A percentile compares a stretch with the other conserved stretches of the same genome.
phyloP scores from a whole-genome alignment of 2,329 filamentous ascomycete species.

The Arachnopeziza araneosa region DNA sequence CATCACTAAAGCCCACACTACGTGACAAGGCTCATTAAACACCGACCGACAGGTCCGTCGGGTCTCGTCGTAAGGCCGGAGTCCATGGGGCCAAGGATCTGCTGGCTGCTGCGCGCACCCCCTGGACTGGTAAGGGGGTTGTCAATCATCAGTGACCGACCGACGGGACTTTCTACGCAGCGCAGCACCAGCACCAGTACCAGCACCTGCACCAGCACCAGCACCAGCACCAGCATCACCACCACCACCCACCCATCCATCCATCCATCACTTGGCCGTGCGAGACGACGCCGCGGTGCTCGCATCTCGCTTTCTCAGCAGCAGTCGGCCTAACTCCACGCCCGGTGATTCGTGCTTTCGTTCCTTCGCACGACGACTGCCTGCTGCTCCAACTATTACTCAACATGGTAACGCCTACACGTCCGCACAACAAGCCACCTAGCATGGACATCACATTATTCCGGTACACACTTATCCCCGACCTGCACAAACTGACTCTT shows the following conservation, averaged over 20 bases:
- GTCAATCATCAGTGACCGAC: neutral
- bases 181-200: too few species aligned
- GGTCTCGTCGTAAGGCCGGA: neutral
- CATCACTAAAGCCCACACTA: neutral
- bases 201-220: too few species aligned
- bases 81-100: too few species aligned
- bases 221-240: too few species aligned
- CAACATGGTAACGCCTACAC: neutral
- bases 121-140: neutral
- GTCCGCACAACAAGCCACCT: neutral
- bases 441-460: too few species aligned
- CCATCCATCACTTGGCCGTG: too few species aligned
- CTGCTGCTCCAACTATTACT: neutral
- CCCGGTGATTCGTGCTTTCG: neutral
- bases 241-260: too few species aligned
- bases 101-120: too few species aligned
- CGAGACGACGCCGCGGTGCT: too few species aligned
- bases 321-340: neutral
- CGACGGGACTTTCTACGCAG: too few species aligned
- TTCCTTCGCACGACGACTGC: neutral
- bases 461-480: neutral
- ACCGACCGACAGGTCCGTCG: neutral
- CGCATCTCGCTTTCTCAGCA: neutral
- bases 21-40: neutral
- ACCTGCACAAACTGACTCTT: neutral